A percentile compares a stretch with the other conserved stretches of the same genome.
phyloP scores from a whole-genome alignment of 2,329 filamentous ascomycete genomes.

The Lachnellula cervina region DNA sequence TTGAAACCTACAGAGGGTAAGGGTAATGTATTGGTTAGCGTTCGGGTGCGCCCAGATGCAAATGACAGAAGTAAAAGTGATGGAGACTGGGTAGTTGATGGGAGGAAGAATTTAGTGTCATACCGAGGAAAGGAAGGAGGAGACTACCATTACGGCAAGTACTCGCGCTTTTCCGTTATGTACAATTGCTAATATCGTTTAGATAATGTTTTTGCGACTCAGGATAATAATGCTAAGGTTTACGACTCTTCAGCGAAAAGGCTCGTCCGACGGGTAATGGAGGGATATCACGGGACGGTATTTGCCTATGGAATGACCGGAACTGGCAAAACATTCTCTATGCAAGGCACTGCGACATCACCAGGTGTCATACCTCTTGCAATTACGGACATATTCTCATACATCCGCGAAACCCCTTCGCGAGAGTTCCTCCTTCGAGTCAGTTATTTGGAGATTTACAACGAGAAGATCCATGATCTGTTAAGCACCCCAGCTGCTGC shows the following conservation, averaged over 20 bases:
- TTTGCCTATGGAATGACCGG: conserved; percentile 99
- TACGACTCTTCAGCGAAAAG: conserved; percentile 94
- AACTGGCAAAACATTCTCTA: conserved; percentile 97
- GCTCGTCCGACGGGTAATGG: conserved; percentile 93
- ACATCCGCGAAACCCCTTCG: conserved; percentile 93
- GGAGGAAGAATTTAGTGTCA: conserved; percentile 72
- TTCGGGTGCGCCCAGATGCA: conserved; percentile 82
- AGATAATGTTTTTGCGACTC: conserved; percentile 96
- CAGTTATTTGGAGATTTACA: conserved; percentile 98
- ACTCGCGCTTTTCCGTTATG: background rate
- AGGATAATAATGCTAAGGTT: conserved; percentile 90
- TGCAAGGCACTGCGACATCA: conserved; percentile 95
- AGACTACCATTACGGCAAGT: conserved; percentile 84
- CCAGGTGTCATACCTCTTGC: conserved; percentile 95
- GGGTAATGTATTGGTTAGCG: conserved; percentile 93
- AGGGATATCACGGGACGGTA: conserved; percentile 96
- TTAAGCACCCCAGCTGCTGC: conserved; percentile 66
- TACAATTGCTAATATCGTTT: conserved; percentile 20
- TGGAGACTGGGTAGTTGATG: conserved; percentile 89
- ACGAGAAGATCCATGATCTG: conserved; percentile 93
- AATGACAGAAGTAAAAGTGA: conserved; percentile 58
- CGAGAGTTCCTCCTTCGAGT: conserved; percentile 92
- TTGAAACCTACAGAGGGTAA: conserved; percentile 64
- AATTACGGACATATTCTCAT: conserved; percentile 98
- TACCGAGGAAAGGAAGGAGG: conserved; percentile 87